These are phyloP conservation scores for Nicotiana tomentosiformis DNA, from an alignment of 257 asterid genomes.

Conservation along the genomic window DNA sequence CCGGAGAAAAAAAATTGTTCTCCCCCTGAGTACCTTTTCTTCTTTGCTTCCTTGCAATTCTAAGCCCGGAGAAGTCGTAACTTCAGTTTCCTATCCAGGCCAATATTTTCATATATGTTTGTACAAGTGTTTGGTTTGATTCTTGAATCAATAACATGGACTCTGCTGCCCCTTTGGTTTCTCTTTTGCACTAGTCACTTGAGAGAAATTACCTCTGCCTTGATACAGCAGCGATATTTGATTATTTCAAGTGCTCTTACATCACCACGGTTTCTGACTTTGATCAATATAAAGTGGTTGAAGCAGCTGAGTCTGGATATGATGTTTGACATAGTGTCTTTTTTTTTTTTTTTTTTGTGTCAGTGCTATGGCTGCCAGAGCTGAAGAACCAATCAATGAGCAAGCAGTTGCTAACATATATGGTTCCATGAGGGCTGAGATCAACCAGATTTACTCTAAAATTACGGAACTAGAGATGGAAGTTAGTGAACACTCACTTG, in stretches of 20 bases:
- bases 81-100: background rate
- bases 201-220: background rate
- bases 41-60: background rate
- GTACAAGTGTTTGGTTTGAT: background rate
- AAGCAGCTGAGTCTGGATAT: background rate
- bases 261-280: background rate
- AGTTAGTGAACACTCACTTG: slow-evolving; percentile 86
- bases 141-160: background rate
- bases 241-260: background rate
- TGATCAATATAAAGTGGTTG: background rate
- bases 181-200: background rate
- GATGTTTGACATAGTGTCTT: background rate
- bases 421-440: slow-evolving; percentile 66
- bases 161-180: background rate
- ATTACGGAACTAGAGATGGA: slow-evolving; percentile 93
- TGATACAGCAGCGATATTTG: background rate
- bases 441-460: slow-evolving; percentile 84
- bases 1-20: too few species aligned
- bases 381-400: slow-evolving; percentile 71
- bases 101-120: background rate
- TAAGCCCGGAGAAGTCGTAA: background rate
- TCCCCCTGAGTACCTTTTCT: background rate
- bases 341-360: background rate
- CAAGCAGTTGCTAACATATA: slow-evolving; percentile 89
- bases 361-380: slow-evolving; percentile 48